These are phyloP conservation scores for Aspergillus arachidicola DNA, from an alignment of 2,329 filamentous ascomycete genomes.

Conservation along the genomic window DNA sequence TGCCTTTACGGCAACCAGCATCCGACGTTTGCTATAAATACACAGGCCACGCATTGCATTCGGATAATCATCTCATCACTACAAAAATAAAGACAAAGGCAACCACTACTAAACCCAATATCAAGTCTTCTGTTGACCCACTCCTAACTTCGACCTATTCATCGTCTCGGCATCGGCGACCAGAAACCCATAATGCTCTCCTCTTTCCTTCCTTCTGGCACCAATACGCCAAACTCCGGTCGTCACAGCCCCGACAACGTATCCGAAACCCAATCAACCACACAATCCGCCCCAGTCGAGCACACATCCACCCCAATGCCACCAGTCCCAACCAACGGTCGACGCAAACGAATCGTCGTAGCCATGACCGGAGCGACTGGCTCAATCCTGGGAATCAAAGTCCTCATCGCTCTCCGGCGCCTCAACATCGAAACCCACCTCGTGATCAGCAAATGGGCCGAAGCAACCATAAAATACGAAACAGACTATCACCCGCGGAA, in stretches of 20 bases:
- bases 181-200: conserved; percentile 3
- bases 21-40: neutral
- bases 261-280: neutral
- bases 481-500: conserved; percentile 43
- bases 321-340: too few relatives aligned
- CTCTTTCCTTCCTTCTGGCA: conserved; percentile 20
- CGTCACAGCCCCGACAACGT: conserved; percentile 2
- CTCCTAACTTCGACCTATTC: neutral
- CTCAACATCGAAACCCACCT: conserved; percentile 54
- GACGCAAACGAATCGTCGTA: conserved; percentile 43
- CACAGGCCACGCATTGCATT: neutral
- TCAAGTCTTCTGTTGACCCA: neutral
- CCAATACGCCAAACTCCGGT: conserved; percentile 21
- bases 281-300: neutral
- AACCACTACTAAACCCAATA: neutral
- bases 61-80: too few relatives aligned
- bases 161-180: neutral
- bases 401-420: conserved; percentile 43
- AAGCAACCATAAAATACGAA: conserved; percentile 52
- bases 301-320: neutral
- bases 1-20: neutral
- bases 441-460: conserved; percentile 54
- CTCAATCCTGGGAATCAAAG: conserved; percentile 46
- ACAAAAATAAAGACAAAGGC: neutral
- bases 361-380: conserved; percentile 57